phyloP scores from a whole-genome alignment of 2,329 filamentous ascomycete genomes.

The Basipetospora chlamydospora region DNA sequence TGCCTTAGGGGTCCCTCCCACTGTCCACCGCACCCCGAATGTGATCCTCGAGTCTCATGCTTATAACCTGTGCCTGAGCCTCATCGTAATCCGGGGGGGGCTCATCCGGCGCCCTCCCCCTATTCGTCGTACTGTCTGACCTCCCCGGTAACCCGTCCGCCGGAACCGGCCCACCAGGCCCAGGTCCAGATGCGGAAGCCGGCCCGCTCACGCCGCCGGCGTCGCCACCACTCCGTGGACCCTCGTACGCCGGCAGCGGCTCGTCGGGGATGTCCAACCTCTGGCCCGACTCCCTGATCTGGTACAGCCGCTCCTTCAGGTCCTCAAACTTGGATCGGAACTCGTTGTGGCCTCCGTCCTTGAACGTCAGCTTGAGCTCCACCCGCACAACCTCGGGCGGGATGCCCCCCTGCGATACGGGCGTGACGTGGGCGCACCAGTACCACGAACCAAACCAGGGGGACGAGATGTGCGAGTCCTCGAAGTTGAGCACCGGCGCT shows the following conservation, averaged over 20 bases:
- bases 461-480: conserved; percentile 73
- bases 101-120: conserved; percentile 42
- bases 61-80: conserved; percentile 58
- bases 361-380: conserved; percentile 77
- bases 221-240: conserved; percentile 23
- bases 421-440: conserved; percentile 69
- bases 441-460: conserved; percentile 90
- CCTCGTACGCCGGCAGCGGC: conserved; percentile 77
- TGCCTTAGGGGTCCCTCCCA: conserved; percentile 19
- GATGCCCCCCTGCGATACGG: conserved; percentile 72
- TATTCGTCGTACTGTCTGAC: conserved; percentile 22
- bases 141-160: conserved; percentile 11
- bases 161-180: too few relatives aligned
- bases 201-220: conserved; percentile 7
- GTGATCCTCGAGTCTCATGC: conserved; percentile 49
- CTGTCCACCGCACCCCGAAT: conserved; percentile 60
- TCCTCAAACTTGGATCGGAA: conserved; percentile 73
- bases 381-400: conserved; percentile 57
- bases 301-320: conserved; percentile 69
- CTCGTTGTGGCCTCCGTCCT: conserved; percentile 87
- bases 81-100: conserved; percentile 88
- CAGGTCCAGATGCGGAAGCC: background rate
- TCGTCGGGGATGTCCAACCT: conserved; percentile 60
- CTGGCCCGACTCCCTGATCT: conserved; percentile 57
- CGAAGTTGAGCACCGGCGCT: conserved; percentile 71